Percentiles rank a stretch among this genome's conserved stretches.
These are phyloP conservation scores for Plantago ovata DNA, from an alignment of 257 asterid genomes.

Conservation along the genomic window DNA sequence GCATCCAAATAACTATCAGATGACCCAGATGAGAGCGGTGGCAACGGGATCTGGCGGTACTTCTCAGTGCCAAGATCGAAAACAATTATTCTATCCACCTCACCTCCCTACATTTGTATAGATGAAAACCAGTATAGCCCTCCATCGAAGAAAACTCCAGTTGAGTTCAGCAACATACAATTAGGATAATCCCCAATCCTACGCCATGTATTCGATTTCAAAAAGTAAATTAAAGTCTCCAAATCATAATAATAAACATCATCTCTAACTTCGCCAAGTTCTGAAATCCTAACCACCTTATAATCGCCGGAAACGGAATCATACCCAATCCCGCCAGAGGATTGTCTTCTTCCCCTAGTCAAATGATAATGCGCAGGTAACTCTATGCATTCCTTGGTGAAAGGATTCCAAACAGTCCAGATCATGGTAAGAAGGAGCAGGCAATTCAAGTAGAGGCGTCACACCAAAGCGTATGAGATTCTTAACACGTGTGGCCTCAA, in stretches of 20 bases:
- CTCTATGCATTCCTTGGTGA: background rate
- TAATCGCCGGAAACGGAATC: background rate
- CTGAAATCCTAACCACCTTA: background rate
- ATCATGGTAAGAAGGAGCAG: conserved; percentile 9
- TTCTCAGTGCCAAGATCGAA: background rate
- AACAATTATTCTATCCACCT: background rate
- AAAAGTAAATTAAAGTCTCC: background rate
- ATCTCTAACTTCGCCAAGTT: too few relatives aligned
- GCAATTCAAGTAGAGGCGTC: background rate
- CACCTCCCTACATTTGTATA: background rate
- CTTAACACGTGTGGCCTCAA: background rate
- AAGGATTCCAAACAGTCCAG: conserved; percentile 24
- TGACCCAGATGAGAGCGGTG: background rate
- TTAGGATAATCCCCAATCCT: background rate
- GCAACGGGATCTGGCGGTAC: background rate
- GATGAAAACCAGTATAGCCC: background rate
- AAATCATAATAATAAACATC: background rate
- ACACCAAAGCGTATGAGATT: background rate
- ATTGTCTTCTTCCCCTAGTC: background rate
- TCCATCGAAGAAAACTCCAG: background rate
- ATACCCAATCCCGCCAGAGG: background rate
- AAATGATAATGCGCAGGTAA: background rate
- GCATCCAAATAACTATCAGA: background rate
- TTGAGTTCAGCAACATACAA: background rate
- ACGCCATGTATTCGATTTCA: background rate